phyloP scores from a whole-genome alignment of 176 grass and related monocot species.

The Triticum dicoccoides region DNA sequence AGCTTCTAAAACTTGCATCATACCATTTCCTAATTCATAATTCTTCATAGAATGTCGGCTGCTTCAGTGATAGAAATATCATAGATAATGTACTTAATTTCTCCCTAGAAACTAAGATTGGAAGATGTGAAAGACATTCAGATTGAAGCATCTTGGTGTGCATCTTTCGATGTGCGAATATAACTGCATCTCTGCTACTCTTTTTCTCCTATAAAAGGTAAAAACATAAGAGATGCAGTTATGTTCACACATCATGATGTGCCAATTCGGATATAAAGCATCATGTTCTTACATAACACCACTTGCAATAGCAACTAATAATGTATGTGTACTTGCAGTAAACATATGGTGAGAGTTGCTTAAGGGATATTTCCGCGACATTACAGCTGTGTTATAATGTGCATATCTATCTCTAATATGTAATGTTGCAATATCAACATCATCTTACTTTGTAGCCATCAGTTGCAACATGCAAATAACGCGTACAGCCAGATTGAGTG shows the following conservation, averaged over 20 bases:
- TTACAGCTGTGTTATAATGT: neutral
- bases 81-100: neutral
- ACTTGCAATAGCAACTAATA: slow-evolving; percentile 7
- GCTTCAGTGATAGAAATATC: neutral
- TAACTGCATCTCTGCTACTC: neutral
- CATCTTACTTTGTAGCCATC: neutral
- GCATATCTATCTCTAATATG: neutral
- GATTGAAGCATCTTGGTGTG: neutral
- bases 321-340: slow-evolving; percentile 1
- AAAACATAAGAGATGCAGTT: neutral
- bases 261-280: neutral
- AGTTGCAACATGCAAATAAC: neutral
- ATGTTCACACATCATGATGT: neutral
- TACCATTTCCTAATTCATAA: neutral
- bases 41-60: neutral
- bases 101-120: neutral
- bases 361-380: neutral
- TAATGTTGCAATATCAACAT: slow-evolving; percentile 3
- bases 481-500: neutral
- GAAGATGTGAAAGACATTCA: neutral
- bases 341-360: neutral
- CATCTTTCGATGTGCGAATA: neutral
- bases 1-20: neutral
- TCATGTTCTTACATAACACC: neutral
- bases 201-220: neutral